phyloP scores from a whole-genome alignment of 2,329 filamentous ascomycete genomes.

The Trichoderma semiorbis region DNA sequence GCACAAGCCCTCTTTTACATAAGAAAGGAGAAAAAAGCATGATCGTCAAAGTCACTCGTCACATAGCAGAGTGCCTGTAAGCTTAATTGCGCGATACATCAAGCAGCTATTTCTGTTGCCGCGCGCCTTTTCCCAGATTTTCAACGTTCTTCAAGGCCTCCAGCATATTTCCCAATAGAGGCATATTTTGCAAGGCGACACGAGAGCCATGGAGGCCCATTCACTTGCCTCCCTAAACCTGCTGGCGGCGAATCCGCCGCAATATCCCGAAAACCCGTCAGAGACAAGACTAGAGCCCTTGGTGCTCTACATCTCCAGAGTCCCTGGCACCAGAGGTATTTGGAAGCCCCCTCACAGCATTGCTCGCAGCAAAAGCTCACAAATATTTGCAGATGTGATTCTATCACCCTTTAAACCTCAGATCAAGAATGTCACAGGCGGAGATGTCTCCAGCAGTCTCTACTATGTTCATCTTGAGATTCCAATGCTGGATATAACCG shows the following conservation, averaged over 20 bases:
- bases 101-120: neutral
- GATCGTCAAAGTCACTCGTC: neutral
- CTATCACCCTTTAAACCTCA: slow-evolving; percentile 87
- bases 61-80: neutral
- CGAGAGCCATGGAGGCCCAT: slow-evolving; percentile 63
- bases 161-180: neutral
- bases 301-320: slow-evolving; percentile 85
- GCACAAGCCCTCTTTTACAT: neutral
- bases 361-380: slow-evolving; percentile 12
- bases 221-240: slow-evolving; percentile 77
- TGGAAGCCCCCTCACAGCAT: neutral
- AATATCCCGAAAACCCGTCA: slow-evolving; percentile 75
- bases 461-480: slow-evolving; percentile 78
- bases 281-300: slow-evolving; percentile 67
- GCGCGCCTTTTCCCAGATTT: neutral
- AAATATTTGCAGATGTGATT: slow-evolving; percentile 68
- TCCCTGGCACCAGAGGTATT: slow-evolving; percentile 83
- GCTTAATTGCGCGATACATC: neutral
- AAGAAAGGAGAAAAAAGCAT: neutral
- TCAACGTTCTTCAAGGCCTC: neutral
- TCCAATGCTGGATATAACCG: slow-evolving; percentile 51
- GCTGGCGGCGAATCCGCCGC: slow-evolving; percentile 81
- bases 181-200: neutral
- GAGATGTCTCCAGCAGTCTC: slow-evolving; percentile 81
- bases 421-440: slow-evolving; percentile 80